phyloP scores from a whole-genome alignment of 306 rosid species.

The Oemleria cerasiformis region DNA sequence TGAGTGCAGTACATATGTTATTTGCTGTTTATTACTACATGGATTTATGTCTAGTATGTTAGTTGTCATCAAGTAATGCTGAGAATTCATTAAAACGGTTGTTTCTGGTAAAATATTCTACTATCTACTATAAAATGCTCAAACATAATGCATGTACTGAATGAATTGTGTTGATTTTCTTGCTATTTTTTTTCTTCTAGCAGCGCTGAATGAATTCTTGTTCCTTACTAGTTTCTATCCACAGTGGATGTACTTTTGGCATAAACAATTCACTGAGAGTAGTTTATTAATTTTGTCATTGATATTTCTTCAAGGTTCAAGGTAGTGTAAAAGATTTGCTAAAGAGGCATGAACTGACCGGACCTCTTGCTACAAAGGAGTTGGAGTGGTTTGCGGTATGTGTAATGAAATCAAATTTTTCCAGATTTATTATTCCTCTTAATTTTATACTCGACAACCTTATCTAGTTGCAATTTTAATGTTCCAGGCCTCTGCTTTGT shows the following conservation, averaged over 20 bases:
- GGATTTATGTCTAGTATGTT: background rate
- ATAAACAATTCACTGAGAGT: background rate
- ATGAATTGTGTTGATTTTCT: background rate
- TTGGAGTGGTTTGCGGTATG: conserved; percentile 96
- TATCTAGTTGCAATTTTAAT: conserved; percentile 11
- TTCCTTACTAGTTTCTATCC: background rate
- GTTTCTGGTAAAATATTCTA: background rate
- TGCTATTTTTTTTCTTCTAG: no score
- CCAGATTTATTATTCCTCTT: background rate
- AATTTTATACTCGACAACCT: conserved; percentile 26
- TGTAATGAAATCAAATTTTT: conserved; percentile 9
- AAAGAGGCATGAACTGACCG: conserved; percentile 70
- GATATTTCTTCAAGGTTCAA: conserved; percentile 62
- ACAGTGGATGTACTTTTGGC: background rate
- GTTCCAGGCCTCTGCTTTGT: conserved; percentile 89
- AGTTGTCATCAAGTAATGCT: background rate
- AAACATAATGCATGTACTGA: background rate
- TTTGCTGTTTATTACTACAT: background rate
- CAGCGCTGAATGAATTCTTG: background rate
- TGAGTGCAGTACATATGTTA: background rate
- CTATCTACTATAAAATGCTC: background rate
- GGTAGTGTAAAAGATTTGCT: conserved; percentile 59
- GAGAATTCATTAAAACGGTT: background rate
- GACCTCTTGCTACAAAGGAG: conserved; percentile 82
- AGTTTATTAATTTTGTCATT: conserved; percentile 9